These are phyloP conservation scores for Candida nanaspora DNA, from an alignment of 805 yeast species.

Conservation along the genomic window DNA sequence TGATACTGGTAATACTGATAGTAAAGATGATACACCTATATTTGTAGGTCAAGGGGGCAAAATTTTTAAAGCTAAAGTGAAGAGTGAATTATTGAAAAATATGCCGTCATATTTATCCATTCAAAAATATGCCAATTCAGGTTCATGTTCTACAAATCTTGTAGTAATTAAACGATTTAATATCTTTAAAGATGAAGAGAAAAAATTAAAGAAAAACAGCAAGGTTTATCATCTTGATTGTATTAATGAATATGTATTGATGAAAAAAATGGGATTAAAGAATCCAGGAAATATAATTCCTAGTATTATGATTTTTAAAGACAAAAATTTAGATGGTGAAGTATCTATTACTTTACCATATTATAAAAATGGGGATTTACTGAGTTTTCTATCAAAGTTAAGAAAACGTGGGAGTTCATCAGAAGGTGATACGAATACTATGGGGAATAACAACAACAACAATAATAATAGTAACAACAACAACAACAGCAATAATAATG, in stretches of 20 bases:
- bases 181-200: not conserved
- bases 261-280: constrained; percentile 7
- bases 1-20: not conserved
- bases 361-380: constrained; percentile 40
- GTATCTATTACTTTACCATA: constrained; percentile 9
- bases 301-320: constrained; percentile 3
- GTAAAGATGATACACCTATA: not conserved
- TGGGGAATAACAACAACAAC: too few relatives aligned
- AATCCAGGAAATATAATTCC: constrained; percentile 6
- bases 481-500: too few relatives aligned
- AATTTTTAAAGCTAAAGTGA: constrained; percentile 14
- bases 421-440: too few relatives aligned
- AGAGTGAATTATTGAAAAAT: not conserved
- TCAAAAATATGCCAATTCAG: not conserved
- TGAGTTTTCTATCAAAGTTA: constrained; percentile 33
- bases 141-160: not conserved
- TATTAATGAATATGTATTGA: constrained; percentile 22
- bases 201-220: not conserved
- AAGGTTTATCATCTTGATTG: constrained; percentile 3
- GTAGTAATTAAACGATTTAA: constrained; percentile 2
- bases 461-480: too few relatives aligned
- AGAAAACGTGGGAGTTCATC: too few relatives aligned
- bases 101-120: not conserved
- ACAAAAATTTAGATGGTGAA: constrained; percentile 1
- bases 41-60: constrained; percentile 24